These are phyloP conservation scores for Limonium bicolor DNA, from an alignment of 148 eudicot species.

Conservation along the genomic window DNA sequence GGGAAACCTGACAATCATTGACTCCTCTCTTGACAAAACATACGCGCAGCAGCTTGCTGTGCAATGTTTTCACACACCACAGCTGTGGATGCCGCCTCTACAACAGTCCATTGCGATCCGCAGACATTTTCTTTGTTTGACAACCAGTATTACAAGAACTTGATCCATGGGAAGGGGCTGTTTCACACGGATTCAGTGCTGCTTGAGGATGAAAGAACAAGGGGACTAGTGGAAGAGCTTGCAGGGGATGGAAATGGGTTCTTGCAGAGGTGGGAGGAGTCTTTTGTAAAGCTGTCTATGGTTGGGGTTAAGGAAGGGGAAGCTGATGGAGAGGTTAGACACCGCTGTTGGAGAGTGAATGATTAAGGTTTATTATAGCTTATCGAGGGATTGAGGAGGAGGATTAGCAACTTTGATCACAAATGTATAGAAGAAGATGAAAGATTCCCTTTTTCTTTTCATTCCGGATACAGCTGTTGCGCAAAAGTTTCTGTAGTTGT, in stretches of 20 bases:
- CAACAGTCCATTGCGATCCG: constrained; percentile 37
- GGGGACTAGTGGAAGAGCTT: constrained; percentile 28
- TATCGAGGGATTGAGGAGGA: too few relatives aligned
- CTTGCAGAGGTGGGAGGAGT: constrained; percentile 34
- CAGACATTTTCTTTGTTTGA: constrained; percentile 30
- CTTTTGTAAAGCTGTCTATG: constrained; percentile 63
- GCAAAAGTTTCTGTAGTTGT: too few relatives aligned
- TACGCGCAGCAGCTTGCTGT: constrained; percentile 32
- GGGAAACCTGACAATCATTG: constrained; percentile 38
- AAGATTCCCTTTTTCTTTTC: too few relatives aligned
- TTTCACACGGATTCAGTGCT: constrained; percentile 25
- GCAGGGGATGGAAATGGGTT: constrained; percentile 36
- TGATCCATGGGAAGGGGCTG: constrained; percentile 23
- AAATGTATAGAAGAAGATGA: too few relatives aligned
- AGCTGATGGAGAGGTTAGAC: constrained; percentile 48
- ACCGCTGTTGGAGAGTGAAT: constrained; percentile 50
- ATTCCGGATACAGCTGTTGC: too few relatives aligned
- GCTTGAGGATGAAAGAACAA: constrained; percentile 15
- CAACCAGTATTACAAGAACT: constrained; percentile 23
- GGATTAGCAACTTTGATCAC: too few relatives aligned
- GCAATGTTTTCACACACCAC: constrained; percentile 13
- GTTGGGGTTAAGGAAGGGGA: constrained; percentile 50
- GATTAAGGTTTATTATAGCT: too few relatives aligned
- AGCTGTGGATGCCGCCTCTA: constrained; percentile 6
- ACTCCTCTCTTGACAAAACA: constrained; percentile 28